Evolutionary conservation across 495 filamentous ascomycete species (phyloP).

Genomic region (Trichoderma erinaceum): DNA sequence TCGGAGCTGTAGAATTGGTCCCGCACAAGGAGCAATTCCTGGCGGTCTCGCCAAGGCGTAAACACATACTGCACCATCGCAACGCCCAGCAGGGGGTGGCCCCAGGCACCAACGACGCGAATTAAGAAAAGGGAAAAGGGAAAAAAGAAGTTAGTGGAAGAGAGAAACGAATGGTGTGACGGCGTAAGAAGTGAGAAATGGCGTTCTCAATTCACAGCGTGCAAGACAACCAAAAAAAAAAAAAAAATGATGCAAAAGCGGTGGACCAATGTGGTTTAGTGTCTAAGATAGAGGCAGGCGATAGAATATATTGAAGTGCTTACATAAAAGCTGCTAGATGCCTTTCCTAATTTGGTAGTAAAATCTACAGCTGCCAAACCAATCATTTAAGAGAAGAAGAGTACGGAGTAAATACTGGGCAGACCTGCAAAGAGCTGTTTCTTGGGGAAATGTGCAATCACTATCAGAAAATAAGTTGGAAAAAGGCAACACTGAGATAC

Average conservation of each 20-base stretch:
- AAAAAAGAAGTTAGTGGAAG: neutral
- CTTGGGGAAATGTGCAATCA: too few species aligned
- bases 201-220: neutral
- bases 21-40: constrained; percentile 62
- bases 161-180: neutral
- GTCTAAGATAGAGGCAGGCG: neutral
- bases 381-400: too few species aligned
- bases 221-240: too few species aligned
- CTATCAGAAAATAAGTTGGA: too few species aligned
- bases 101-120: neutral
- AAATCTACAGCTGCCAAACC: neutral
- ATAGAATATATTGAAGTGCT: neutral
- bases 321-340: neutral
- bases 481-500: too few species aligned
- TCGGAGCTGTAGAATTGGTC: constrained; percentile 51
- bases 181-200: neutral
- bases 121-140: neutral
- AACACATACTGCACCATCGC: constrained; percentile 70
- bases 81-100: neutral
- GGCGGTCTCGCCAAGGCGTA: constrained; percentile 68
- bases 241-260: neutral
- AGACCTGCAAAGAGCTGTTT: too few species aligned
- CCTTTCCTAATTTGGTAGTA: neutral
- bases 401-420: too few species aligned
- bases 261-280: neutral